Percentiles rank a stretch among this genome's conserved stretches.
These are phyloP conservation scores for Tricholoma sp. DNA, from an alignment of 768 basidiomycete species.

Conservation along the genomic window DNA sequence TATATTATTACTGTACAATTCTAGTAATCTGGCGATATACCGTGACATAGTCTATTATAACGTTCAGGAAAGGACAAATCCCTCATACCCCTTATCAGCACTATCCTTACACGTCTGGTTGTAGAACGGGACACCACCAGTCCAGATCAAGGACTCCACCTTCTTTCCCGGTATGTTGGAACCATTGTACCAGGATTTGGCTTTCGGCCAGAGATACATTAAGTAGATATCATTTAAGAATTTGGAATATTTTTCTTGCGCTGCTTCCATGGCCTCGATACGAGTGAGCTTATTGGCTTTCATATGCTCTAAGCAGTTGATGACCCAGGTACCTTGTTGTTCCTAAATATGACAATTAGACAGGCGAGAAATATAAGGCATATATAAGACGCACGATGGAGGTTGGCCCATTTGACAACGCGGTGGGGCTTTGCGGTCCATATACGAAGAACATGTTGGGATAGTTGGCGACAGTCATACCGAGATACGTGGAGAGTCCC, in stretches of 20 bases:
- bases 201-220: background rate
- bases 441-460: conserved; percentile 15
- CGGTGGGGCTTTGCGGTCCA: conserved; percentile 11
- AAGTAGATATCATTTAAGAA: background rate
- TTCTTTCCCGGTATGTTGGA: background rate
- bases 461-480: conserved; percentile 6
- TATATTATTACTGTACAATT: too few relatives aligned
- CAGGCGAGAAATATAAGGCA: background rate
- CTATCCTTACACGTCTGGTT: conserved; percentile 6
- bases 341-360: conserved; percentile 1
- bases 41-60: too few relatives aligned
- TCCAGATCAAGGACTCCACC: conserved; percentile 1
- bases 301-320: conserved; percentile 8
- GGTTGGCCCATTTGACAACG: conserved; percentile 11
- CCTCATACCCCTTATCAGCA: too few relatives aligned
- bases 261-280: conserved; percentile 3
- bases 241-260: background rate
- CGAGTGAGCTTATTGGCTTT: background rate
- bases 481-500: conserved; percentile 9
- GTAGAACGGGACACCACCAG: conserved; percentile 5
- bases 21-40: too few relatives aligned
- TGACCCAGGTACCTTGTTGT: conserved; percentile 12
- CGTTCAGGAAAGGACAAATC: conserved; percentile 2
- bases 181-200: background rate
- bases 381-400: conserved; percentile 5